Base-by-base conservation (phyloP, 2,329 filamentous ascomycete genomes). In the Spiromastix sp. region DNA sequence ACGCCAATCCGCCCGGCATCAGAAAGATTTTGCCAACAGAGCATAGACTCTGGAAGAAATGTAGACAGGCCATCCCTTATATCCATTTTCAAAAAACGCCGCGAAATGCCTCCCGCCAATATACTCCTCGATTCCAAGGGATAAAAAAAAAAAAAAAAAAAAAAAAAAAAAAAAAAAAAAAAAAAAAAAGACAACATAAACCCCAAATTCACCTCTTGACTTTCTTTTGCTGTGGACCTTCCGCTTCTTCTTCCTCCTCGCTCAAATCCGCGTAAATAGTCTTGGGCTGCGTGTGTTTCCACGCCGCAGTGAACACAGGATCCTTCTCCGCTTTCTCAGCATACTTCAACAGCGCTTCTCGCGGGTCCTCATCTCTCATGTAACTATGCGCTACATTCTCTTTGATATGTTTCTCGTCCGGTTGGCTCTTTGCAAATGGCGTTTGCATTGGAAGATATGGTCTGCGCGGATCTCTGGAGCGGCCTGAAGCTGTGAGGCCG, bases 281-380 rank as follows among this genome's bases (percentile, higher is more conserved):
- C 47, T 87, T 80, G 0, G 91, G 91, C 63, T 96, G 89, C 24
- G 86, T 96, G 48, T 81, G 72, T 53, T 81, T 82, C 83, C 86
- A 98, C 11, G 87, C 91, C 47, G 83, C 85, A 19, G 91, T 98
- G 54, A 96, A 98, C 49, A 94, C 72, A 1, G 87, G 89, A 55
- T 96, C 87, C 55, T 85, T 89, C 60, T 93, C 78, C 9, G 87
- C 86, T 54, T 93, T 80, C 37, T 93, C 85, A 24, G 86, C 89
- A 67, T 96, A 98, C 64, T 93, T 95, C 41, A 98, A 64, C 52
- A 98, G 64, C 30, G 91, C 91, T 60, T 94, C 91, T 44, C 91
- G 71, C 0, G 91, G 91, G 64, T 98, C 91, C 57, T 98, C 91
- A 59, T 98, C 87, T 31, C 93, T 71, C 85, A 98, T 93, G 43